phyloP scores from a whole-genome alignment of 306 rosid genomes.

The Notholithocarpus densiflorus region DNA sequence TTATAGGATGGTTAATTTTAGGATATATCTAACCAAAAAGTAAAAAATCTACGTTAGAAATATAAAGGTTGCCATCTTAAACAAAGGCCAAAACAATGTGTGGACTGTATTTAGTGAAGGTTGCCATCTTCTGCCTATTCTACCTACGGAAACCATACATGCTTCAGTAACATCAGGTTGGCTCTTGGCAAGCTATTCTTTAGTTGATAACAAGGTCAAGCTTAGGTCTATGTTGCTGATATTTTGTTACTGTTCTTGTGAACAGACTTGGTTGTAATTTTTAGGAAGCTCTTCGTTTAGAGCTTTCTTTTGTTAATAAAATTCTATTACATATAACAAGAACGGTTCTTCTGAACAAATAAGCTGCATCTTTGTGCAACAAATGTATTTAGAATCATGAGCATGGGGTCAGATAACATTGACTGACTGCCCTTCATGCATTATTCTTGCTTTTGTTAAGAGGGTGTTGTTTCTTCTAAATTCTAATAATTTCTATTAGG shows the following conservation, averaged over 20 bases:
- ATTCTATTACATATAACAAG: no score
- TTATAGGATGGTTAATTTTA: not conserved
- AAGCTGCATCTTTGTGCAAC: not conserved
- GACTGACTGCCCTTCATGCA: not conserved
- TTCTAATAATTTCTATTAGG: not conserved
- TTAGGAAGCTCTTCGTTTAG: no score
- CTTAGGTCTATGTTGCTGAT: not conserved
- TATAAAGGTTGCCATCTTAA: not conserved
- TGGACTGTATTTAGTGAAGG: not conserved
- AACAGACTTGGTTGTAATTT: no score
- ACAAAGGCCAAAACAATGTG: not conserved
- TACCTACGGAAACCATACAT: not conserved
- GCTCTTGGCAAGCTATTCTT: not conserved
- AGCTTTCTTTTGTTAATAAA: no score
- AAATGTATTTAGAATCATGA: not conserved
- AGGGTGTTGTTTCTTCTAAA: not conserved
- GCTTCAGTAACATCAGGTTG: not conserved
- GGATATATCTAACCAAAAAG: no score
- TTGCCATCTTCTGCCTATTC: not conserved
- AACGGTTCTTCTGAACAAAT: not conserved
- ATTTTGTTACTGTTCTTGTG: not conserved
- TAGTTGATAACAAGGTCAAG: not conserved
- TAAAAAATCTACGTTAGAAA: no score
- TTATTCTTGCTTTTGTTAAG: constrained; percentile 12
- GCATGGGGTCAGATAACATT: constrained; percentile 19